These are phyloP conservation scores for Kluyveromyces marxianus DNA, from an alignment of 1,139 yeast species.

Conservation along the genomic window DNA sequence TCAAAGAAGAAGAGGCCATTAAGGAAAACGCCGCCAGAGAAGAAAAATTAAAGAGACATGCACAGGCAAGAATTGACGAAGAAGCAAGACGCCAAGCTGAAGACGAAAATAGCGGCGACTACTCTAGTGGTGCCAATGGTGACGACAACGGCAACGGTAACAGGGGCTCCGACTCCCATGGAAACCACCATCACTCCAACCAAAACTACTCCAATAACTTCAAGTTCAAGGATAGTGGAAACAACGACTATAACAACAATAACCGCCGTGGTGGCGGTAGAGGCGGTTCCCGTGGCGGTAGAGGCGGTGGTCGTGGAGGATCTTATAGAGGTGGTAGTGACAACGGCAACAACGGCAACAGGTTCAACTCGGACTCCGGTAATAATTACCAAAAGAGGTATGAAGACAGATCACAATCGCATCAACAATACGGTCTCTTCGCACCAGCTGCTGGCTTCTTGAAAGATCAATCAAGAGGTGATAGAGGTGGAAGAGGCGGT, in stretches of 20 bases:
- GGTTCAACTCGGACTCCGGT: conserved; percentile 5
- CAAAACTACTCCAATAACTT: not conserved
- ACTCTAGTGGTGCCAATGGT: not conserved
- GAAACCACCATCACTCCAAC: not conserved
- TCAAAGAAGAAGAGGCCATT: conserved; percentile 5
- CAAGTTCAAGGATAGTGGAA: conserved; percentile 8
- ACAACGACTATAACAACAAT: conserved; percentile 9
- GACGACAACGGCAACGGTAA: not conserved
- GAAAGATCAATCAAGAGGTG: conserved; percentile 9
- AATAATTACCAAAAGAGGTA: conserved; percentile 7
- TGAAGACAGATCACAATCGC: conserved; percentile 7
- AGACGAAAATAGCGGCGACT: not conserved
- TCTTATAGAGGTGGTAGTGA: not conserved
- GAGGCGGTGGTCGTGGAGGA: too few relatives aligned
- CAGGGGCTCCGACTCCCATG: not conserved
- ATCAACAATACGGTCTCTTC: conserved; percentile 17
- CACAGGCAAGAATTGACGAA: conserved; percentile 1
- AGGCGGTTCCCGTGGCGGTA: conserved; percentile 4
- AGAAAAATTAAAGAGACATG: not conserved
- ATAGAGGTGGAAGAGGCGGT: conserved; percentile 6
- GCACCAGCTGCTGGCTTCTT: conserved; percentile 27
- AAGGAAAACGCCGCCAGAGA: not conserved
- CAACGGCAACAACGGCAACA: conserved; percentile 1
- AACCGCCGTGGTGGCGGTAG: conserved; percentile 9
- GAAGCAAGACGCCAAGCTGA: not conserved